Evolutionary conservation across 345 rosid genomes (phyloP), one percentile per base, ranked within the genome.

Genomic region (Populus simonii): DNA sequence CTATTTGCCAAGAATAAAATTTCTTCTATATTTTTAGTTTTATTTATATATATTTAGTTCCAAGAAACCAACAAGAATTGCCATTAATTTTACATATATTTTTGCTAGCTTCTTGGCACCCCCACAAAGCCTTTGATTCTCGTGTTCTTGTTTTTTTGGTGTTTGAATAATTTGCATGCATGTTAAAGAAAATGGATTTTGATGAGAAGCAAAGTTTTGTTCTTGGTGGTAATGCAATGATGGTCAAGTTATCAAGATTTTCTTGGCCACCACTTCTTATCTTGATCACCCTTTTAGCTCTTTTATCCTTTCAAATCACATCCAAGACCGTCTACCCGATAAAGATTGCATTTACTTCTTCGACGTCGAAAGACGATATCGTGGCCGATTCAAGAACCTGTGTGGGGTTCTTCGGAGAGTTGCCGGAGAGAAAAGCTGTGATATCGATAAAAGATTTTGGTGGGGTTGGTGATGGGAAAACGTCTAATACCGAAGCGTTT

Each of bases 381-480:
- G 6, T 53, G 25, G 61, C 7, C 39, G 85, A 81, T 74, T 73
- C 78, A 27, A 68, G 67, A 8, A 87, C 85, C 83, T 90, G 92
- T 29, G 76, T 57, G 49, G 84, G 83, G 38, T 78, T 86, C 79
- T 78, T 73, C n/a, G 77, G 79, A 8, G 55, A 36, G 39, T 59
- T 76, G 43, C 86, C 83, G 20, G 73, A 47, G 79, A 89, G 94
- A 13, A 85, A 83, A 82, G 80, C 84, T 65, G 93, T 86, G n/a
- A 85, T 88, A 93, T 94, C 97, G 73, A 78, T 96, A 18, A 75
- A 71, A 49, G 94, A 94, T 29, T 96, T 94, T 81, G 98, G 99
- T 2, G 99, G 98, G 3, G 91, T 94, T 11, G 97, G 97, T 10
- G 98, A 96, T 33, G 98, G 98, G 0, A 77, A 73, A 62, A 90